These are phyloP conservation scores for Ophiobolus disseminans DNA, from an alignment of 2,329 filamentous ascomycete genomes.

Conservation along the genomic window DNA sequence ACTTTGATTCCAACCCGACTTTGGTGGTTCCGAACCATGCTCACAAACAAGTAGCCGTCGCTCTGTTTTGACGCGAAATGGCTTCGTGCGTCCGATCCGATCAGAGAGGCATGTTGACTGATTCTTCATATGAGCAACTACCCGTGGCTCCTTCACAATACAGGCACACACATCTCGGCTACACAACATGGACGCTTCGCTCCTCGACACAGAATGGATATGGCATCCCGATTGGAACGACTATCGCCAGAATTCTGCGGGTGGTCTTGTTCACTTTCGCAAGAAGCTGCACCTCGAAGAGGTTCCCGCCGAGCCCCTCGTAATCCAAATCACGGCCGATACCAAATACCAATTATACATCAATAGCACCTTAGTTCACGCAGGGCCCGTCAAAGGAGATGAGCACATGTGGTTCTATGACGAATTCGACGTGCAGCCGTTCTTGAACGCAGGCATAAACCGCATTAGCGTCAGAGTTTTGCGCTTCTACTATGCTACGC, in stretches of 20 bases:
- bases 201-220: not conserved
- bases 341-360: slow-evolving; percentile 54
- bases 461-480: slow-evolving; percentile 36
- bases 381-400: slow-evolving; percentile 50
- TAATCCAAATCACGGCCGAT: slow-evolving; percentile 49
- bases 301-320: not conserved
- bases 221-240: not conserved
- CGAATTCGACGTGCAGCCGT: slow-evolving; percentile 35
- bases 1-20: not conserved
- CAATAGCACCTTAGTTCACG: slow-evolving; percentile 46
- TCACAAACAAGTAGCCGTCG: not conserved
- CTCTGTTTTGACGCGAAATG: not conserved
- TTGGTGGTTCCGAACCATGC: too few species aligned
- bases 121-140: too few species aligned
- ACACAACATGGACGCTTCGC: not conserved
- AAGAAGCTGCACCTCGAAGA: not conserved
- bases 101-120: not conserved
- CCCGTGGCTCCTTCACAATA: not conserved
- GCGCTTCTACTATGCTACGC: slow-evolving; percentile 33
- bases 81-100: not conserved
- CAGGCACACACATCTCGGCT: not conserved
- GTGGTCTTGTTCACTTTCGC: slow-evolving; percentile 4
- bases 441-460: slow-evolving; percentile 34
- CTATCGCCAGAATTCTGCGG: slow-evolving; percentile 6
- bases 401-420: slow-evolving; percentile 47